These are phyloP conservation scores for Aspergillus ochraceus DNA, from an alignment of 2,329 filamentous ascomycete genomes.

Conservation along the genomic window DNA sequence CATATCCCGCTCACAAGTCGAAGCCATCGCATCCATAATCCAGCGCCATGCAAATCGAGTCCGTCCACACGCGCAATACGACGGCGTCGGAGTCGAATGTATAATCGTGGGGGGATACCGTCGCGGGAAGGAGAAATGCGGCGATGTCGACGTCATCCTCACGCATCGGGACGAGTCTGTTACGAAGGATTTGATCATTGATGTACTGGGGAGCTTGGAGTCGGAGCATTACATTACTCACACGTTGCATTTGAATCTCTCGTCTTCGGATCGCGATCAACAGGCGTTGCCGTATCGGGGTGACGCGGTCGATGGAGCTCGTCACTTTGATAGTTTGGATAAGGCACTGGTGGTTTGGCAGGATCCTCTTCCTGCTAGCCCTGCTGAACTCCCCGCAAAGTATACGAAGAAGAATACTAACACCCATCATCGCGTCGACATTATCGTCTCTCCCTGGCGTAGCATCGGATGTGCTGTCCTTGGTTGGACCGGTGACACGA, in stretches of 20 bases:
- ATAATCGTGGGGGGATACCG: constrained; percentile 79
- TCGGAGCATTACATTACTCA: constrained; percentile 73
- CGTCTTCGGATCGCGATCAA: constrained; percentile 72
- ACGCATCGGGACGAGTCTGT: constrained; percentile 71
- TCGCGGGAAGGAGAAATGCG: constrained; percentile 69
- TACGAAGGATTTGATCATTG: constrained; percentile 69
- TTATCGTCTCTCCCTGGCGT: constrained; percentile 85
- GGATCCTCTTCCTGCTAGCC: constrained; percentile 55
- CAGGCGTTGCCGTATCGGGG: constrained; percentile 57
- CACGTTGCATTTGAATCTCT: constrained; percentile 69
- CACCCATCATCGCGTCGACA: constrained; percentile 80
- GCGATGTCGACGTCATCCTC: constrained; percentile 84
- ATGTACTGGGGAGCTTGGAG: constrained; percentile 72
- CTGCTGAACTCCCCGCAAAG: constrained; percentile 21
- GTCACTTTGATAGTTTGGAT: constrained; percentile 78
- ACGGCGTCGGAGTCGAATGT: constrained; percentile 52
- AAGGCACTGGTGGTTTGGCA: constrained; percentile 95
- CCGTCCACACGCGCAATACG: constrained; percentile 45
- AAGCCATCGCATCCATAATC: constrained; percentile 65
- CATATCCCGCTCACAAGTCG: constrained; percentile 73
- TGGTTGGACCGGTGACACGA: constrained; percentile 86
- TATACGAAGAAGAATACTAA: constrained; percentile 3
- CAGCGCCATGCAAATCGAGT: constrained; percentile 66
- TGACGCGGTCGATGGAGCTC: constrained; percentile 36
- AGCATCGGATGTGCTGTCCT: constrained; percentile 84